Conservation (phyloP, 2,329 filamentous ascomycete genomes). For the Stemphylium vesicarium region DNA sequence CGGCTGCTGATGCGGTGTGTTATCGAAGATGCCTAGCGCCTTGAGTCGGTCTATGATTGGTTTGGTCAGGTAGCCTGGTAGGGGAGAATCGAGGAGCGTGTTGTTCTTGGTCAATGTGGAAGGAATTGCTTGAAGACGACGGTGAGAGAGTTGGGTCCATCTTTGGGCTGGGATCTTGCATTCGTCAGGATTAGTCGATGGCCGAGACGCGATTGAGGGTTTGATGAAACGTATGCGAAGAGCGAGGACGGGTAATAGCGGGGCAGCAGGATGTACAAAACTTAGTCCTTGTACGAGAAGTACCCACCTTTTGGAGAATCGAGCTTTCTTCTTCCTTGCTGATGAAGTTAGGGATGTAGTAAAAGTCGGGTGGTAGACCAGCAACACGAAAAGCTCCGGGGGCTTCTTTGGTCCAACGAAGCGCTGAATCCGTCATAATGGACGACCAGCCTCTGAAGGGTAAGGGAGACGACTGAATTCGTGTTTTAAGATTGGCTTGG, state of each 20-base stretch:
- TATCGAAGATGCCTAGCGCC: slow-evolving; percentile 58
- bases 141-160: slow-evolving; percentile 88
- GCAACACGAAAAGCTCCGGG: slow-evolving; percentile 51
- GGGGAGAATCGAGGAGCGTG: slow-evolving; percentile 73
- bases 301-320: slow-evolving; percentile 72
- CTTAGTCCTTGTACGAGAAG: background rate
- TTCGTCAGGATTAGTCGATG: background rate
- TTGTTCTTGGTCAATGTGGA: slow-evolving; percentile 75
- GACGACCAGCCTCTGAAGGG: background rate
- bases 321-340: slow-evolving; percentile 72
- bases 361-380: slow-evolving; percentile 69
- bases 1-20: slow-evolving; percentile 75
- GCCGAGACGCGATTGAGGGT: background rate
- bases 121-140: slow-evolving; percentile 89
- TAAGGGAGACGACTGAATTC: too few relatives aligned
- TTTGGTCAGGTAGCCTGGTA: slow-evolving; percentile 76
- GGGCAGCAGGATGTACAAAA: background rate
- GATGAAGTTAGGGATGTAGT: slow-evolving; percentile 88
- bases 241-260: background rate
- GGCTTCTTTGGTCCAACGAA: background rate
- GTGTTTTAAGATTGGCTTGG: too few relatives aligned
- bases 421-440: background rate
- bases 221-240: background rate
- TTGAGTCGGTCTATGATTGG: slow-evolving; percentile 69
- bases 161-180: slow-evolving; percentile 58